Conservation (phyloP, 2,329 filamentous ascomycete genomes). For the Stachybotrys chartarum region DNA sequence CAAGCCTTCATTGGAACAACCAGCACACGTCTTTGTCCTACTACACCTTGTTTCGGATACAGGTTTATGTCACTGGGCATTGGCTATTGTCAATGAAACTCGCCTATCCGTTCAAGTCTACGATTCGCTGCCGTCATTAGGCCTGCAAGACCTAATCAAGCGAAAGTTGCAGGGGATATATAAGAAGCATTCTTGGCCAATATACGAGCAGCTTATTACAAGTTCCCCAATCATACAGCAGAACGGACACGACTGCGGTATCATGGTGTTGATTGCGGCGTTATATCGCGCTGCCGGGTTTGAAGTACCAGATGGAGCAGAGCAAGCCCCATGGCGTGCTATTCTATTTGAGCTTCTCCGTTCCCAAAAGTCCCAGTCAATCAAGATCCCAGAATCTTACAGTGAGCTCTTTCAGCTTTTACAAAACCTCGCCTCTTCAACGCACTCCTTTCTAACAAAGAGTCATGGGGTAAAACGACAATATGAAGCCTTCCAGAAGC, state of each 20-base stretch:
- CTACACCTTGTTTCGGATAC: not conserved
- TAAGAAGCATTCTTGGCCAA: not conserved
- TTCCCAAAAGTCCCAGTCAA: not conserved
- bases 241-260: not conserved
- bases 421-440: not conserved
- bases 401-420: not conserved
- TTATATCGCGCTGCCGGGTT: not conserved
- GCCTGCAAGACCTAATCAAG: not conserved
- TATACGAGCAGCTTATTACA: not conserved
- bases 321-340: not conserved
- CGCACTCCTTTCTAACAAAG: not conserved
- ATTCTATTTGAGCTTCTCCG: not conserved
- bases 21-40: not conserved
- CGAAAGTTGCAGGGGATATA: not conserved
- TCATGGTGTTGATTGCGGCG: not conserved
- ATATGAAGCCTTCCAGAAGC: not conserved
- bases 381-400: not conserved
- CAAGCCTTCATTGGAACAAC: not conserved
- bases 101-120: not conserved
- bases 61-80: not conserved
- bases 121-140: not conserved
- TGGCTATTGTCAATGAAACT: not conserved
- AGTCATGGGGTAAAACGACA: not conserved
- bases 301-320: not conserved
- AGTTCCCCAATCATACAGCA: not conserved